Conservation (phyloP, 116 monocot genomes). For the Cymodocea nodosa region DNA sequence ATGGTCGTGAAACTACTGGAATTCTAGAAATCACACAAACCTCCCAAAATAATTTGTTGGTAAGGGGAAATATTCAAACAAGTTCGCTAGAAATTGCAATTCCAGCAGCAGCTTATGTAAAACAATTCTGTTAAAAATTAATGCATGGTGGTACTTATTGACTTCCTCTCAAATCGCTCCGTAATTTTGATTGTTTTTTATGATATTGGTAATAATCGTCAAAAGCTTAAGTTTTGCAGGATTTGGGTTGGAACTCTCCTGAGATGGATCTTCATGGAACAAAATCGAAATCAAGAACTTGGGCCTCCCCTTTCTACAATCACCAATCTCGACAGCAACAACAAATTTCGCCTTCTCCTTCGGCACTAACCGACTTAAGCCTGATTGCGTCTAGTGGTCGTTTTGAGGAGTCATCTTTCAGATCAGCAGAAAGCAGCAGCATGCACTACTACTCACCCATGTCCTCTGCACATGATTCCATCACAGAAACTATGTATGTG, state of each 20-base stretch:
- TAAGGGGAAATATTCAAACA: neutral
- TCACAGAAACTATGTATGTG: constrained; percentile 4
- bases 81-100: no score
- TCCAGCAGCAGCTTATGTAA: no score
- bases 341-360: constrained; percentile 42
- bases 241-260: constrained; percentile 20
- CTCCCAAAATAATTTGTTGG: no score
- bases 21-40: no score
- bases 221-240: constrained; percentile 12
- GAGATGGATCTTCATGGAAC: constrained; percentile 39
- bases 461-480: constrained; percentile 7
- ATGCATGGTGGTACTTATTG: neutral
- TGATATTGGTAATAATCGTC: no score
- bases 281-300: constrained; percentile 12
- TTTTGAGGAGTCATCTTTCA: constrained; percentile 34
- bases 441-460: constrained; percentile 9
- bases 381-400: constrained; percentile 16
- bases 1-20: no score
- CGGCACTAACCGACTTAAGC: constrained; percentile 45
- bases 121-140: no score
- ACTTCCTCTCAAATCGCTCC: neutral
- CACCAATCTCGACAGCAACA: constrained; percentile 15
- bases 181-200: no score
- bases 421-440: constrained; percentile 29
- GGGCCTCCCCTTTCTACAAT: neutral